Evolutionary conservation across 768 basidiomycete species (phyloP), one percentile per base, ranked within the genome.

Genomic region (Lanmaoa pseudosensibilis): DNA sequence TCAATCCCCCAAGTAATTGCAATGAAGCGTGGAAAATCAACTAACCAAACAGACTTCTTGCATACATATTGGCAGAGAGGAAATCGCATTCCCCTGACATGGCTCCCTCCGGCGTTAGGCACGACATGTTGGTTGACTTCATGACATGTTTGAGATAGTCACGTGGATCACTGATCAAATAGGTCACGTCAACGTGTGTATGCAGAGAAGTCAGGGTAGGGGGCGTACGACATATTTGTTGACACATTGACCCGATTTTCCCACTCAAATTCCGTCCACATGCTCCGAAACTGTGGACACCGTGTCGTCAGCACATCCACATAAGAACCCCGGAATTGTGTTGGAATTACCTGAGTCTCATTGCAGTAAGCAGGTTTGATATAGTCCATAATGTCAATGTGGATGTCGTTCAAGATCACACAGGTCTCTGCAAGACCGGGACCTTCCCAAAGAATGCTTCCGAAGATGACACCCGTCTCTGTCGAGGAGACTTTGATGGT

Each of bases 191-290:
- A 43, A 36, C 6, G 48, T 48, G 18, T 15, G 16, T 11, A 19
- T 16, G 7, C 18, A 44, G 7, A 32, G 5, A 27, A 21, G 21
- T 21, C 38, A 51, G 47, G 40, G 27, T 1, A 2, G 6, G 34
- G 9, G 32, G 83, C 90, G 64, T 75, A 92, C 89, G 87, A 83
- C 73, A 95, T 84, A 23, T 84, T 74, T 45, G 87, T 90, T 61
- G 86, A 87, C 52, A 98, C 92, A 68, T 98, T 98, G 53, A 98
- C 96, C 65, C 95, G 84, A 76, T 99, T 99, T 81, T 99, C 96
- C 96, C 96, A 99, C 73, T 99, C 96, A 66, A 99, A 99, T 73
- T 98, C 97, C 27, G 95, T 99, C 96, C 96, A 97, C 94, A 96
- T 96, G 72, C 85, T 92, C 33, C 96, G 85, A 85, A 96, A 96